Conservation (phyloP, 1,284 basidiomycete genomes). For the Amylostereum areolatum region DNA sequence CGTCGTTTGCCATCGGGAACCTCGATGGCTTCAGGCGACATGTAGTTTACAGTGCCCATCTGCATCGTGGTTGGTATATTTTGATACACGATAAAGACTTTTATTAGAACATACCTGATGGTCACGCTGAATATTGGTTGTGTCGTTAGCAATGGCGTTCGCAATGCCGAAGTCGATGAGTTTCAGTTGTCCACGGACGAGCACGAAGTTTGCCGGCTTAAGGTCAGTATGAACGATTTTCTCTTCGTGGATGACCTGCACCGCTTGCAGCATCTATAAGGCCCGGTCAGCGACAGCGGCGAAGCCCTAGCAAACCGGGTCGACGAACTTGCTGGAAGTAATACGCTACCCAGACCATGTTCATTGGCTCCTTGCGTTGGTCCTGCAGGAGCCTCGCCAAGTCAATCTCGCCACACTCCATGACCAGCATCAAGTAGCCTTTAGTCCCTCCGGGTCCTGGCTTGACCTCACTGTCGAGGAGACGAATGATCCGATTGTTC, state of each 20-base stretch:
- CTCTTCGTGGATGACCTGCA: constrained; percentile 92
- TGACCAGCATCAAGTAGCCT: constrained; percentile 73
- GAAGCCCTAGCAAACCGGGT: constrained; percentile 3
- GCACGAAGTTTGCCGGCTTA: constrained; percentile 94
- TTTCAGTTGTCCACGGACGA: constrained; percentile 90
- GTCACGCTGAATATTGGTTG: constrained; percentile 93
- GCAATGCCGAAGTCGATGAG: constrained; percentile 97
- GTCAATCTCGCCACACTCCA: constrained; percentile 94
- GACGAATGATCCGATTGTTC: constrained; percentile 82
- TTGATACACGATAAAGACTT: background rate
- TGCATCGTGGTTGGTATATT: constrained; percentile 22
- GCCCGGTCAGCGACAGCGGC: background rate
- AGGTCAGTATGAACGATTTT: constrained; percentile 96
- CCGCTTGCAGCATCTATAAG: constrained; percentile 89
- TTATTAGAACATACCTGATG: constrained; percentile 58
- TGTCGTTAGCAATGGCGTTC: constrained; percentile 95
- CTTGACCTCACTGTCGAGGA: constrained; percentile 82
- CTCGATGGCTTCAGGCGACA: constrained; percentile 92
- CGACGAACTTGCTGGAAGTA: constrained; percentile 86
- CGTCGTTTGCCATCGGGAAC: constrained; percentile 71
- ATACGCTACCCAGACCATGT: constrained; percentile 89
- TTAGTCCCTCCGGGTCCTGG: constrained; percentile 56
- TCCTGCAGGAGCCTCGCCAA: constrained; percentile 78
- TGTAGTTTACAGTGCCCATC: constrained; percentile 94
- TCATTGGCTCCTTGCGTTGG: constrained; percentile 74